phyloP scores from a whole-genome alignment of 768 basidiomycete species.

The Chalciporus sphaerocephalus region DNA sequence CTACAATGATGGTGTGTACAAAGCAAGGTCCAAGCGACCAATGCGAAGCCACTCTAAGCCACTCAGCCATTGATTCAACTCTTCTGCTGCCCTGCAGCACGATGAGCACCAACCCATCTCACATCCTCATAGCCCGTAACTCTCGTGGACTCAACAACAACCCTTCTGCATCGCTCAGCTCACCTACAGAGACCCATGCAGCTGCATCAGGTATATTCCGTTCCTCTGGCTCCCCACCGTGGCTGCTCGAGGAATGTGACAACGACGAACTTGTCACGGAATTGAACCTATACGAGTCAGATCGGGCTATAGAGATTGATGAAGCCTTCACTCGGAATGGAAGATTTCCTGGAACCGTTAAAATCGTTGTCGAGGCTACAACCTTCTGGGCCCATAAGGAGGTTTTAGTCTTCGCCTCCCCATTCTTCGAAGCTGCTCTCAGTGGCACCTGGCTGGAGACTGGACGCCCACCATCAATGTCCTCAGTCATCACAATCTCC shows the following conservation, averaged over 20 bases:
- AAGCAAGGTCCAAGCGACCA: neutral
- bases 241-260: constrained; percentile 75
- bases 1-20: neutral
- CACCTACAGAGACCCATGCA: constrained; percentile 84
- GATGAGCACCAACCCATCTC: constrained; percentile 59
- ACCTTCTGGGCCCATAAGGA: constrained; percentile 96
- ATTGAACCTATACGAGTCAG: constrained; percentile 60
- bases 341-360: constrained; percentile 79
- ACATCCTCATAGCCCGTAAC: constrained; percentile 84
- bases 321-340: constrained; percentile 68
- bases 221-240: constrained; percentile 73
- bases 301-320: constrained; percentile 74
- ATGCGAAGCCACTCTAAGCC: neutral
- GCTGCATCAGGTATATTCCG: constrained; percentile 82
- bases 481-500: constrained; percentile 80
- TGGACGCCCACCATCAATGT: constrained; percentile 71
- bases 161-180: constrained; percentile 75
- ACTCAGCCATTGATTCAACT: neutral
- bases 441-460: constrained; percentile 93
- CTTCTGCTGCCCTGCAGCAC: neutral
- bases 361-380: constrained; percentile 83
- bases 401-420: constrained; percentile 87
- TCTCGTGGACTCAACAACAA: constrained; percentile 72
- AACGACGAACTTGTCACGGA: constrained; percentile 66
- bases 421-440: constrained; percentile 88